Base-by-base conservation (phyloP, 164 flowering plant genomes). In the Chimonanthus praecox region DNA sequence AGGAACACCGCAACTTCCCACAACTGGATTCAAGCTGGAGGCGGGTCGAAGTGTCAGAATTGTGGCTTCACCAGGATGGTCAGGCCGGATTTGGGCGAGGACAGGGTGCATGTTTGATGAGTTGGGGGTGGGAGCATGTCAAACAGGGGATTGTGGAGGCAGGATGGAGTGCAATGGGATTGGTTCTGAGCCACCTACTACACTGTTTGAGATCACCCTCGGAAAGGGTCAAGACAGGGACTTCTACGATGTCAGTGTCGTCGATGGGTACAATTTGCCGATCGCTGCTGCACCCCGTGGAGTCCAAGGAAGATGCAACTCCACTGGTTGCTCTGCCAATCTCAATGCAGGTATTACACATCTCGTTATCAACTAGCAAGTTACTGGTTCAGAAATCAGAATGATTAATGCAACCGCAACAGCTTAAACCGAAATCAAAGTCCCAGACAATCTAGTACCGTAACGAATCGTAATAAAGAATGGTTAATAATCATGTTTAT, bases 51-150 rank as follows among this genome's bases (percentile, higher is more conserved):
- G 80, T 50, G 73, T 78, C 21, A 67, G 67, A 2, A 75, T 90
- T 47, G 74, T 84, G 2, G 33, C 82, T 0, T 60, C 68, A 67
- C 86, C 88, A 3, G 93, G 91, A 6, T 93, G 97, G 97, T 89
- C 97, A 0, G 98, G 98, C 5, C 76, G 97, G 20, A 84, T 93
- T 4, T 93, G 94, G 97, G 97, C 85, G 0, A 81, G 98, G 76
- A 91, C 95, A 0, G 92, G 91, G 2, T 91, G 98, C 86, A 74
- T 46, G 0, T 93, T 91, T 47, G 90, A 88, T 64, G 79, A 58
- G 48, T 50, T 80, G 0, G 97, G 94, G 7, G 64, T 44, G 0
- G 94, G 97, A 6, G 64, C 74, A 2, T 91, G 97, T 68, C 84
- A 73, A 44, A 93, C 98, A 0, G 98, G 91, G 44, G 98, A 91